Percentiles rank a stretch among this genome's conserved stretches.
Conservation (phyloP, 805 yeast species). For the Grigorovia yakushimaensis region DNA sequence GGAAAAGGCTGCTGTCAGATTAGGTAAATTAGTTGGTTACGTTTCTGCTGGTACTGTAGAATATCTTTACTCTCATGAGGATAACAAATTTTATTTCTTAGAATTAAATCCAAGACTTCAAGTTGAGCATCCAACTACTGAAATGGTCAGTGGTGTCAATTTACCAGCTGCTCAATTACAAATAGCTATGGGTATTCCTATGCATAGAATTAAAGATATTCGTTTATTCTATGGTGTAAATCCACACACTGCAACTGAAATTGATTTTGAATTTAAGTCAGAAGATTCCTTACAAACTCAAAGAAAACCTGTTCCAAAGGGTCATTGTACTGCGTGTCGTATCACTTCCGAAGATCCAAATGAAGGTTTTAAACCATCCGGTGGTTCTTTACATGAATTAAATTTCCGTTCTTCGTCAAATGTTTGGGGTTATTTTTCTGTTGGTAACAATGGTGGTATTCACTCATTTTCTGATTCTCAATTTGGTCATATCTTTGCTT, state of each 20-base stretch:
- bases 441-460: conserved; percentile 90
- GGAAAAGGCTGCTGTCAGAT: conserved; percentile 97
- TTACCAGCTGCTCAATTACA: conserved; percentile 97
- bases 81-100: conserved; percentile 89
- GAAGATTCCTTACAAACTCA: conserved; percentile 67
- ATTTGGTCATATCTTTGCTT: conserved; percentile 97
- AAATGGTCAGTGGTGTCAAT: conserved; percentile 98
- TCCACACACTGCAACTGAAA: conserved; percentile 82
- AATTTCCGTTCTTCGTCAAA: conserved; percentile 95
- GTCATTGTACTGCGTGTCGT: conserved; percentile 98
- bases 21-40: conserved; percentile 94
- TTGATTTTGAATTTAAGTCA: conserved; percentile 80
- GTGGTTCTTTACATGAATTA: conserved; percentile 92
- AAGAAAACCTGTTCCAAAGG: conserved; percentile 91
- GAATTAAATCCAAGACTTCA: conserved; percentile 98
- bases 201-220: conserved; percentile 89
- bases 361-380: conserved; percentile 97
- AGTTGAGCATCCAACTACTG: conserved; percentile 99
- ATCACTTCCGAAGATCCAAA: conserved; percentile 99
- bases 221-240: conserved; percentile 90
- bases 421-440: conserved; percentile 99
- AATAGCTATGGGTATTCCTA: conserved; percentile 98
- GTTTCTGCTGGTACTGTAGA: conserved; percentile 99
- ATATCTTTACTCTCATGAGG: conserved; percentile 87
- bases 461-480: conserved; percentile 98